Conservation (phyloP, 192 early-diverging fungal species). For the Coemansia sp. region DNA sequence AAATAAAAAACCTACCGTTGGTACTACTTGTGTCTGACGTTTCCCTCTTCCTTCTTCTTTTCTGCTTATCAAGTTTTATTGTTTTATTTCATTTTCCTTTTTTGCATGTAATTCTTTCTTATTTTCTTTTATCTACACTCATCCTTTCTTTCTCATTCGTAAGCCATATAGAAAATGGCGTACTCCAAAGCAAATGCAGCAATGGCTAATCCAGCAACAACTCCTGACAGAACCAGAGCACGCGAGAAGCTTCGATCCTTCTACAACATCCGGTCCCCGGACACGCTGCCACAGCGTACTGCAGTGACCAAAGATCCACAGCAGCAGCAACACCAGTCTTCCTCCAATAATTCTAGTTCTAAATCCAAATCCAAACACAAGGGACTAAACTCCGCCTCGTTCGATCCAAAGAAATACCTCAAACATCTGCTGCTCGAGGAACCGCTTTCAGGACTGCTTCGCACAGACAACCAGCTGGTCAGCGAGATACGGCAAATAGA, state of each 20-base stretch:
- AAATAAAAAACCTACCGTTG: too few species aligned
- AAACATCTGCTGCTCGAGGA: slow-evolving; percentile 72
- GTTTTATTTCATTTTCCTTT: neutral
- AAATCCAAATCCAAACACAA: slow-evolving; percentile 10
- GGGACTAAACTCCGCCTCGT: slow-evolving; percentile 64
- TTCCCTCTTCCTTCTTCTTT: neutral
- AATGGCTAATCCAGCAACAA: neutral
- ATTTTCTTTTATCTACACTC: neutral
- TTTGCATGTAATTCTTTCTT: neutral
- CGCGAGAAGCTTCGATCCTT: slow-evolving; percentile 50
- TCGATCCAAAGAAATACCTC: slow-evolving; percentile 78
- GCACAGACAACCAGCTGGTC: slow-evolving; percentile 55
- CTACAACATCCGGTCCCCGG: slow-evolving; percentile 50
- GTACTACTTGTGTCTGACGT: too few species aligned
- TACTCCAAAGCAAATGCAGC: neutral
- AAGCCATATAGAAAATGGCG: neutral
- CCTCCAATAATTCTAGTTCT: neutral
- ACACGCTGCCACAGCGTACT: too few species aligned
- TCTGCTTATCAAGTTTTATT: neutral
- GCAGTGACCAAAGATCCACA: neutral
- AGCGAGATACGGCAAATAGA: slow-evolving; percentile 84
- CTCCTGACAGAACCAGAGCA: slow-evolving; percentile 19
- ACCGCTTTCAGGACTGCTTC: slow-evolving; percentile 67
- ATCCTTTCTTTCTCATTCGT: slow-evolving; percentile 1
- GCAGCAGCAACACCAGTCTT: slow-evolving; percentile 10